phyloP scores from a whole-genome alignment of 495 filamentous ascomycete species.

The Acidiella bohemica region DNA sequence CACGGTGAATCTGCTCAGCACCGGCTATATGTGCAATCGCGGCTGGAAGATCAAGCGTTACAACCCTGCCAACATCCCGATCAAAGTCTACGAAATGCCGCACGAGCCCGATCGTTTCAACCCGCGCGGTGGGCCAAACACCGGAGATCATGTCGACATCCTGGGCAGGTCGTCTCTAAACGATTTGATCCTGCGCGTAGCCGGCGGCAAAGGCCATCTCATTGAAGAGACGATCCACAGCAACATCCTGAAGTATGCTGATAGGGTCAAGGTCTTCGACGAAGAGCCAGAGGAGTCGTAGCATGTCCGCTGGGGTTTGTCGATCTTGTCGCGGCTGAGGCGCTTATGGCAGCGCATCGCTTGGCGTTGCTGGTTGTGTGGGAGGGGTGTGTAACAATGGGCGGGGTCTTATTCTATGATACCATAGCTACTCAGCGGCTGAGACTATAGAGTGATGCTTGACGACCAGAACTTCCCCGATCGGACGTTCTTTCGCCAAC shows the following conservation, averaged over 20 bases:
- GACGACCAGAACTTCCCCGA: too few species aligned
- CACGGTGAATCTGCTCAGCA: slow-evolving; percentile 77
- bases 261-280: slow-evolving; percentile 63
- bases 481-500: too few species aligned
- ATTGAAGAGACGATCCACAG: slow-evolving; percentile 68
- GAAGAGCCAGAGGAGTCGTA: slow-evolving; percentile 30
- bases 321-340: too few species aligned
- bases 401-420: too few species aligned
- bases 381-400: too few species aligned
- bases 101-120: slow-evolving; percentile 90
- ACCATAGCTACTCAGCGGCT: too few species aligned
- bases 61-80: slow-evolving; percentile 67
- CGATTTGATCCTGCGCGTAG: slow-evolving; percentile 77
- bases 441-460: too few species aligned
- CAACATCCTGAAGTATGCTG: slow-evolving; percentile 66
- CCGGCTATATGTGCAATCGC: slow-evolving; percentile 90
- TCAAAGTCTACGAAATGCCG: slow-evolving; percentile 87
- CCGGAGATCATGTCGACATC: slow-evolving; percentile 93
- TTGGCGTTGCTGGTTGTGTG: too few species aligned
- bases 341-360: too few species aligned
- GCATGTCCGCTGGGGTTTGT: neutral
- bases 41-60: slow-evolving; percentile 90
- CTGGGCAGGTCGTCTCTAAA: slow-evolving; percentile 78
- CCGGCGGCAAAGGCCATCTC: slow-evolving; percentile 68
- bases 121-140: slow-evolving; percentile 85